phyloP scores from a whole-genome alignment of 2,329 filamentous ascomycete genomes.

The Alternaria consortialis region DNA sequence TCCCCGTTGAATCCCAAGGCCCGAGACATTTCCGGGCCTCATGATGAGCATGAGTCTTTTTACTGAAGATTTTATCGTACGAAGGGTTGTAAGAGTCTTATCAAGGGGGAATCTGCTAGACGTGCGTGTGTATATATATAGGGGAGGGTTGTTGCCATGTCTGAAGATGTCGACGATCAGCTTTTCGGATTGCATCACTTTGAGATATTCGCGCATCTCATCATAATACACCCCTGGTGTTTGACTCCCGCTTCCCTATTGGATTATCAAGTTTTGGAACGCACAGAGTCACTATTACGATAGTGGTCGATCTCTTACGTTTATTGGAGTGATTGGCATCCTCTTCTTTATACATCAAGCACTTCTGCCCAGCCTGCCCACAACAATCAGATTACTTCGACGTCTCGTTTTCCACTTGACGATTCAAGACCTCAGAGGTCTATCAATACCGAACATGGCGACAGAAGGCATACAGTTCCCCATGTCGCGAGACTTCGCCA shows the following conservation, averaged over 20 bases:
- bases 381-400: neutral
- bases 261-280: neutral
- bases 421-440: neutral
- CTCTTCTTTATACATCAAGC: neutral
- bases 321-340: neutral
- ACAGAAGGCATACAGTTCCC: conserved; percentile 25
- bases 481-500: conserved; percentile 24
- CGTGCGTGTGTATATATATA: neutral
- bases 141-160: neutral
- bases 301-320: neutral
- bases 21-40: neutral
- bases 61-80: neutral
- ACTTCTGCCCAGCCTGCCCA: neutral
- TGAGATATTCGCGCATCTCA: neutral
- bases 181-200: conserved; percentile 2
- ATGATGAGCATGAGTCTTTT: conserved; percentile 4
- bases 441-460: conserved; percentile 17
- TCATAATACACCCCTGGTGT: neutral
- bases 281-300: neutral
- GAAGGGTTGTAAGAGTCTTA: neutral
- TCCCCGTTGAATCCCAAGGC: conserved; percentile 1
- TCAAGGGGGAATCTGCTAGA: neutral
- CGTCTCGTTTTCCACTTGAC: neutral
- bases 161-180: neutral
- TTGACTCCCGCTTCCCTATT: neutral